Conservation (phyloP, 1,139 yeast genomes). For the Pichia sp. region DNA sequence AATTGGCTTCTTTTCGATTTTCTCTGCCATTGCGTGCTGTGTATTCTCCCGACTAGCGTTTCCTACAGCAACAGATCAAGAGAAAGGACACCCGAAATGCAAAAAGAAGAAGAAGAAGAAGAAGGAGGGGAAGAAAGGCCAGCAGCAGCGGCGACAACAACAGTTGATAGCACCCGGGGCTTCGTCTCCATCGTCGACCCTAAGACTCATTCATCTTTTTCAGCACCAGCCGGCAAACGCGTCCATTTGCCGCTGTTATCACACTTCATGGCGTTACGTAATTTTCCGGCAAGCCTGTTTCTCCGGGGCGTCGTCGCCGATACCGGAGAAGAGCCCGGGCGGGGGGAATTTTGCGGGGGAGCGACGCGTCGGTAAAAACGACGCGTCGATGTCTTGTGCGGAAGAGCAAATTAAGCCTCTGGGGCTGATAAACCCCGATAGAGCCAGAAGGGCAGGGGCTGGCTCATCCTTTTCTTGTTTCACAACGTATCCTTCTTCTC, state of each 20-base stretch:
- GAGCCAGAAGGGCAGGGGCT: not conserved
- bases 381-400: not conserved
- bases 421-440: constrained; percentile 4
- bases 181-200: not conserved
- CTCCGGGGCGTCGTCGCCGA: constrained; percentile 1
- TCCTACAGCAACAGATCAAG: not conserved
- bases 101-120: not conserved
- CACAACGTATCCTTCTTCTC: not conserved
- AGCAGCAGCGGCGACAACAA: not conserved
- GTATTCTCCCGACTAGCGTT: no score
- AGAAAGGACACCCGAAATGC: not conserved
- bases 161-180: no score
- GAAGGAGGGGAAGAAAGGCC: no score
- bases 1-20: constrained; percentile 70
- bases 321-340: not conserved
- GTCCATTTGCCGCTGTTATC: not conserved
- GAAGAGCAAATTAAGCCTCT: not conserved
- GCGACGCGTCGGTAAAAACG: constrained; percentile 2
- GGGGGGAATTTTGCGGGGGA: not conserved
- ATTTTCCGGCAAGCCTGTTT: not conserved
- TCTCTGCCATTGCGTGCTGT: constrained; percentile 14
- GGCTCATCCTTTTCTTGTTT: not conserved
- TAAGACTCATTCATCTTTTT: not conserved
- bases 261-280: not conserved
- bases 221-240: not conserved